Percentiles rank a stretch among this genome's conserved stretches.
These are phyloP conservation scores for Populus ilicifolia DNA, from an alignment of 345 rosid genomes.

Conservation along the genomic window DNA sequence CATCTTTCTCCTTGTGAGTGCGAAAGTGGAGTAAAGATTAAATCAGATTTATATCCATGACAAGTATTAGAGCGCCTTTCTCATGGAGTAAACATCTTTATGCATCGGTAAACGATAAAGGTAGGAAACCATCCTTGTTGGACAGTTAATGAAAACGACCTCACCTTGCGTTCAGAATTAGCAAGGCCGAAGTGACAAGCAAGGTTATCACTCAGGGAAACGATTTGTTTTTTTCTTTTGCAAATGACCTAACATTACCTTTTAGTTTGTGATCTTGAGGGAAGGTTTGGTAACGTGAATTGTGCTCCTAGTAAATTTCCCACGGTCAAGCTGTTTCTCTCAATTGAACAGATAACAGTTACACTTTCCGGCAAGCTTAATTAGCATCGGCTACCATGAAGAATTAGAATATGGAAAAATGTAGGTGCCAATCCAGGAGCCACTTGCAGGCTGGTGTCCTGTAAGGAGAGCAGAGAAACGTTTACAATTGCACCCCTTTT, in stretches of 20 bases:
- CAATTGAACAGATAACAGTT: not conserved
- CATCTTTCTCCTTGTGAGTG: not conserved
- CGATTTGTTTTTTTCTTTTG: not conserved
- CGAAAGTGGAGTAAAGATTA: slow-evolving; percentile 1
- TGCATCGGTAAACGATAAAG: slow-evolving; percentile 4
- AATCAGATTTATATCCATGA: not conserved
- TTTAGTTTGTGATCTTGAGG: not conserved
- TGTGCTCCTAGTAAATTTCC: not conserved
- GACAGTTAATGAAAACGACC: slow-evolving; percentile 23
- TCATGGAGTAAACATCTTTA: not conserved
- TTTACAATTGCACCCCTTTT: not conserved
- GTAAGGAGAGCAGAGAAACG: not conserved
- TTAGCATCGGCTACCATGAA: not conserved
- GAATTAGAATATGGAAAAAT: not conserved
- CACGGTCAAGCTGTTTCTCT: not conserved
- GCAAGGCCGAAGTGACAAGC: slow-evolving; percentile 16
- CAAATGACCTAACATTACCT: not conserved
- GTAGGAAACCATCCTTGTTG: slow-evolving; percentile 37
- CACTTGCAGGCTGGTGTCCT: not conserved
- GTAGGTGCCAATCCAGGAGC: not conserved
- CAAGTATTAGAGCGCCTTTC: not conserved
- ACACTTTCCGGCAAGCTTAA: not conserved
- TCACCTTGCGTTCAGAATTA: slow-evolving; percentile 27
- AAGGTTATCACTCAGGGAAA: not conserved
- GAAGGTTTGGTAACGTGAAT: not conserved